A percentile compares a stretch with the other conserved stretches of the same genome.
Evolutionary conservation across 2,329 filamentous ascomycete species (phyloP).

Genomic region (Talaromyces sp.): DNA sequence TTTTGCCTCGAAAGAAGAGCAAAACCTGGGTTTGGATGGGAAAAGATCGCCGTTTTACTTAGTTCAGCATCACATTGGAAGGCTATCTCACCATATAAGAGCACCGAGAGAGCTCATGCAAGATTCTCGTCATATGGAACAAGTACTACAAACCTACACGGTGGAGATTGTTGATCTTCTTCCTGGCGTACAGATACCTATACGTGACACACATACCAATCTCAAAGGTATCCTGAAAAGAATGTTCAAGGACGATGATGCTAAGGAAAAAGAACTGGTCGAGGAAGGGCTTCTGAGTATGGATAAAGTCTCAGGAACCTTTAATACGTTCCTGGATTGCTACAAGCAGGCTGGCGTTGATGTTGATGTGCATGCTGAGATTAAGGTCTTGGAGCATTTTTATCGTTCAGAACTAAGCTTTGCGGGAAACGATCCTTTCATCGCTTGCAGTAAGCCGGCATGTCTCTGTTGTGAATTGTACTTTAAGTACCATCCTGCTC

Average conservation of each 20-base stretch:
- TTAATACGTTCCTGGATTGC: conserved; percentile 22
- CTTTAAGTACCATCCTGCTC: conserved; percentile 25
- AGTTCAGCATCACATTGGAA: conserved; percentile 42
- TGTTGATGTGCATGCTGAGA: conserved; percentile 42
- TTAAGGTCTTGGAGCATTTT: conserved; percentile 48
- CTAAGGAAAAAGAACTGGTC: conserved; percentile 10
- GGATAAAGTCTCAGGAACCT: conserved; percentile 21
- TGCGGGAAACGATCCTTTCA: conserved; percentile 39
- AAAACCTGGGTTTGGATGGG: background rate
- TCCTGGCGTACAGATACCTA: conserved; percentile 16
- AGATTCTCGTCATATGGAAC: conserved; percentile 21
- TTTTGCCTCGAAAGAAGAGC: conserved; percentile 7
- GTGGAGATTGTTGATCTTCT: conserved; percentile 23
- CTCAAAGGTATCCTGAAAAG: conserved; percentile 23
- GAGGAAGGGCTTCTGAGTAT: conserved; percentile 24
- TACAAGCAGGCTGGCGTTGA: conserved; percentile 22
- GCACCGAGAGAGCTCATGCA: conserved; percentile 35
- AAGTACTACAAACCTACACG: conserved; percentile 30
- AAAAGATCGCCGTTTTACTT: conserved; percentile 22
- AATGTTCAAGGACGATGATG: conserved; percentile 21
- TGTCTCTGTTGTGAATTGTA: conserved; percentile 46
- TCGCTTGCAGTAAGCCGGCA: conserved; percentile 50
- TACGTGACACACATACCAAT: conserved; percentile 19
- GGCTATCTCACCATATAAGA: conserved; percentile 42
- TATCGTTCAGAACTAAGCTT: conserved; percentile 30